These are phyloP conservation scores for Chytriomyces sp. DNA, from an alignment of 192 early-diverging fungal genomes.

Conservation along the genomic window DNA sequence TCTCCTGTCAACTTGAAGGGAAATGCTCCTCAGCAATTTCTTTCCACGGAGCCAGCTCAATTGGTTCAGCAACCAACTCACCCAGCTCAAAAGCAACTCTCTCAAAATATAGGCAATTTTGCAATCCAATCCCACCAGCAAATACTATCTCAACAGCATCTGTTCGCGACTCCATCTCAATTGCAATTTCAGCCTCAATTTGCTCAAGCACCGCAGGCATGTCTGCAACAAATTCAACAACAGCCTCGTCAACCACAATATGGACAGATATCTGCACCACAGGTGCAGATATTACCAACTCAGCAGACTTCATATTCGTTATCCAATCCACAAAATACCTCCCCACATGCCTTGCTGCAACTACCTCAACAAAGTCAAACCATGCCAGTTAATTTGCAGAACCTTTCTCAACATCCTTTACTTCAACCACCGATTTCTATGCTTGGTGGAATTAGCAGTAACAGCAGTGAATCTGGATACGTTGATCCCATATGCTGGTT, in stretches of 20 bases:
- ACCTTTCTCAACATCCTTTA: background rate
- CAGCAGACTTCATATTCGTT: background rate
- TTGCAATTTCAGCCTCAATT: background rate
- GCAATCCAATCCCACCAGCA: too few species aligned
- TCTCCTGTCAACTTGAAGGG: background rate
- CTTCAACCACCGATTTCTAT: background rate
- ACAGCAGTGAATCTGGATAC: too few species aligned
- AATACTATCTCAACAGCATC: background rate
- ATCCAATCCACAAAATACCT: background rate
- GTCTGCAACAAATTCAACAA: background rate
- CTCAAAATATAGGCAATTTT: background rate
- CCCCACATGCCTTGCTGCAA: background rate
- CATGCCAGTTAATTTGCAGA: background rate
- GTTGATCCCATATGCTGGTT: constrained; percentile 20
- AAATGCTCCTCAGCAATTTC: background rate
- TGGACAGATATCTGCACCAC: background rate
- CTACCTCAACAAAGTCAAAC: background rate
- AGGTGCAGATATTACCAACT: constrained; percentile 1
- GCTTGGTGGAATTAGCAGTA: background rate
- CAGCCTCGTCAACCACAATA: background rate
- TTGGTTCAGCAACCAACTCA: background rate
- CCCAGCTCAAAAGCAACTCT: background rate
- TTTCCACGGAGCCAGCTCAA: background rate
- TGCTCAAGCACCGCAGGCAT: background rate
- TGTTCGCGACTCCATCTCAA: background rate